These are phyloP conservation scores for Citrullus mucosospermus DNA, from an alignment of 306 rosid genomes.

Conservation along the genomic window DNA sequence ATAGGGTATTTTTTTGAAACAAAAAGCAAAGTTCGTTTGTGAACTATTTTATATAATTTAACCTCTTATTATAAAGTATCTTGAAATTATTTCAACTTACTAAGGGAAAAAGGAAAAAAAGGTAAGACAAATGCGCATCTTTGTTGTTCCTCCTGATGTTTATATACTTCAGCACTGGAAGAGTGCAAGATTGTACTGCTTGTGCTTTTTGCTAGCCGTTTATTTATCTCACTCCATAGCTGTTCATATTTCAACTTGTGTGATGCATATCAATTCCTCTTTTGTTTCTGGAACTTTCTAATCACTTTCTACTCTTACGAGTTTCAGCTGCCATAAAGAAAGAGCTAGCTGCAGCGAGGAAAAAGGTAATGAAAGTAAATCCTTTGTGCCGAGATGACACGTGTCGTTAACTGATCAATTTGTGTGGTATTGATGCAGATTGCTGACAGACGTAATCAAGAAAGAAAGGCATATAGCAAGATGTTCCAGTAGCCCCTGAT, in stretches of 20 bases:
- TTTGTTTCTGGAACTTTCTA: background rate
- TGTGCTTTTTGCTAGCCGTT: background rate
- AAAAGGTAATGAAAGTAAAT: slow-evolving; percentile 27
- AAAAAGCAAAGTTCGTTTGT: too few relatives aligned
- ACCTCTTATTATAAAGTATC: too few relatives aligned
- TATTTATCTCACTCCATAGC: background rate
- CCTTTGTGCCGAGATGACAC: background rate
- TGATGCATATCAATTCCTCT: background rate
- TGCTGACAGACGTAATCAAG: slow-evolving; percentile 54
- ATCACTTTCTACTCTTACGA: background rate
- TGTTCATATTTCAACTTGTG: background rate
- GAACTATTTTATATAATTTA: too few relatives aligned
- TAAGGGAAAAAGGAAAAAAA: too few relatives aligned
- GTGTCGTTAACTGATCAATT: background rate
- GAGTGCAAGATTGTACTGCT: background rate
- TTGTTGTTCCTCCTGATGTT: too few relatives aligned
- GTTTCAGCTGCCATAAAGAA: slow-evolving; percentile 74
- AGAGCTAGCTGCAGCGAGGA: slow-evolving; percentile 66
- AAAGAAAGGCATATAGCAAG: slow-evolving; percentile 65
- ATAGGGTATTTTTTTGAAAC: background rate
- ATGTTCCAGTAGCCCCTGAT: slow-evolving; percentile 57
- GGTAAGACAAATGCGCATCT: too few relatives aligned
- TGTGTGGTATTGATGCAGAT: slow-evolving; percentile 31
- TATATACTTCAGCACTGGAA: too few relatives aligned
- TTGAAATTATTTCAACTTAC: background rate